A percentile compares a stretch with the other conserved stretches of the same genome.
Evolutionary conservation across 805 yeast species (phyloP).

Genomic region (Hanseniaspora opuntiae): DNA sequence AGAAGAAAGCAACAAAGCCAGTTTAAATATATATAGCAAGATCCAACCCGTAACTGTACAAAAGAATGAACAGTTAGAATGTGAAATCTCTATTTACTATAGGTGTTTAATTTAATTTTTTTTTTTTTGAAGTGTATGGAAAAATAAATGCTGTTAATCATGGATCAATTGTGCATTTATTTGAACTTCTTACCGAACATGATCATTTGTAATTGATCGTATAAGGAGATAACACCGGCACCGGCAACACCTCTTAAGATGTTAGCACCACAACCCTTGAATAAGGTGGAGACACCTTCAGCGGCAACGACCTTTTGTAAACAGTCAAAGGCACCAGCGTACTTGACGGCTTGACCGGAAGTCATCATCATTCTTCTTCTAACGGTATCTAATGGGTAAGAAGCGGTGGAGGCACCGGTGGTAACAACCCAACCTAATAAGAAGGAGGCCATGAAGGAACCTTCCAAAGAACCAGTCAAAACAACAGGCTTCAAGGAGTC

Average conservation of each 20-base stretch:
- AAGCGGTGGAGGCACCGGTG: constrained; percentile 96
- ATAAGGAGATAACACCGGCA: constrained; percentile 97
- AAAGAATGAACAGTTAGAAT: not conserved
- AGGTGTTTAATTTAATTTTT: not conserved
- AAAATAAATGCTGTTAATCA: not conserved
- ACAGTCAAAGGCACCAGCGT: constrained; percentile 89
- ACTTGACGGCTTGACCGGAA: constrained; percentile 96
- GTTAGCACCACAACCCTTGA: constrained; percentile 99
- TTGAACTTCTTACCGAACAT: constrained; percentile 90
- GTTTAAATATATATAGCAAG: not conserved
- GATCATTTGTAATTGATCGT: constrained; percentile 92
- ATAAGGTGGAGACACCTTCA: constrained; percentile 84
- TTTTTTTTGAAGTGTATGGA: not conserved
- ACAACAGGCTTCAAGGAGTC: constrained; percentile 93
- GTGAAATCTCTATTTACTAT: constrained; percentile 1
- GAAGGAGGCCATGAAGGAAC: constrained; percentile 91
- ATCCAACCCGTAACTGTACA: not conserved
- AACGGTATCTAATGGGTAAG: constrained; percentile 97
- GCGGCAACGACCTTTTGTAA: constrained; percentile 84
- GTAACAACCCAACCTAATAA: constrained; percentile 94
- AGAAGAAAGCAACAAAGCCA: not conserved
- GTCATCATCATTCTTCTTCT: constrained; percentile 99
- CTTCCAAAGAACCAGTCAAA: constrained; percentile 86
- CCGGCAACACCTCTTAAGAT: constrained; percentile 99
- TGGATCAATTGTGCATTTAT: constrained; percentile 23